Evolutionary conservation across 78 protist species (phyloP), one percentile per base, ranked within the genome.

Genomic region (Emiliania huxleyi): DNA sequence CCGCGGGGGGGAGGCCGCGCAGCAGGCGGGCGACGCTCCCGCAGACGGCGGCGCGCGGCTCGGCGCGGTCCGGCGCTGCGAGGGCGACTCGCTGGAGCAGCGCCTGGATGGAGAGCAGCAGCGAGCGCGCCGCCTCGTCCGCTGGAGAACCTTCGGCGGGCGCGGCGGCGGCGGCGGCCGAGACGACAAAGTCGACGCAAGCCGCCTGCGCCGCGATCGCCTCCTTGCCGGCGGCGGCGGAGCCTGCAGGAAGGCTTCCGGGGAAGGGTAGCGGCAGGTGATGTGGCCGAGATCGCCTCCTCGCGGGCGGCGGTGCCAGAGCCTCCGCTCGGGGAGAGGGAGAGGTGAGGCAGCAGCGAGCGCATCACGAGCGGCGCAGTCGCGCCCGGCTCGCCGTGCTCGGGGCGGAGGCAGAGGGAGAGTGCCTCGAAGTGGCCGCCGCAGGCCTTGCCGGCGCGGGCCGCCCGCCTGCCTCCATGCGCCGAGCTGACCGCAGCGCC

Each of bases 41-140:
- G 83, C 83, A 73, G 44, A 73, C 83, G 42, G 4, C 19, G 44
- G 83, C 83, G 83, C 83, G 83, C 83, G 83, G 83, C 83, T 73
- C 83, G 37, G 83, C 83, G 5, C 83, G 83, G 25, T 73, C 83
- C 40, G 42, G 83, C 44, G 44, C 1, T 18, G 83, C 83, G 21
- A 18, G 40, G 43, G 83, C 8, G 15, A 18, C 42, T 18, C 42
- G 83, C 42, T 73, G 83, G 33, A 73, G 83, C 37, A 73, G 83
- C 42, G 83, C 42, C 42, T 37, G 83, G 19, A 23, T 35, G 11
- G 75, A 62, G 75, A 4, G 23, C 12, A 21, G 33, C 3, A 23
- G 75, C 75, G 75, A 8, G 55, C 55, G 55, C 75, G 75, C 75
- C 29, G 8, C 62, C 29, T 52, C 62, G 62, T 52, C 62, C 62